A percentile compares a stretch with the other conserved stretches of the same genome.
These are phyloP conservation scores for Neopestalotiopsis clavispora DNA, from an alignment of 2,329 filamentous ascomycete genomes.

Conservation along the genomic window DNA sequence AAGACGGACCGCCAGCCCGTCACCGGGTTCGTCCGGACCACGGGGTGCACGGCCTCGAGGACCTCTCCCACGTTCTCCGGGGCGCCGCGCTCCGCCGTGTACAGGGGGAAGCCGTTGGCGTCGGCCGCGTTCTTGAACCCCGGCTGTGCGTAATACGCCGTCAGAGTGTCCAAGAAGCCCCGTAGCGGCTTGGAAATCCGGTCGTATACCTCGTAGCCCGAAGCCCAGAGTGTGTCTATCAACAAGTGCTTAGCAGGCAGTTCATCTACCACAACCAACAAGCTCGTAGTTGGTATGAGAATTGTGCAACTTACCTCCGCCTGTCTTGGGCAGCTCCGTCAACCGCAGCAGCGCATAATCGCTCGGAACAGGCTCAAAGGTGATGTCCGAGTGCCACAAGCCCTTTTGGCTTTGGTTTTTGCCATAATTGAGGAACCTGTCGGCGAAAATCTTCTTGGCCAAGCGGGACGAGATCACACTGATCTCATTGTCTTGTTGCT, in stretches of 20 bases:
- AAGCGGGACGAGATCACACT: conserved; percentile 66
- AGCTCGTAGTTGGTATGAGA: not conserved
- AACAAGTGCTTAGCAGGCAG: not conserved
- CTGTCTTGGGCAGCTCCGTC: conserved; percentile 49
- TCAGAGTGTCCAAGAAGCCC: conserved; percentile 50
- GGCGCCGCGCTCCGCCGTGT: conserved; percentile 52
- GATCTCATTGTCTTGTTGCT: conserved; percentile 63
- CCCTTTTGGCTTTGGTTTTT: conserved; percentile 51
- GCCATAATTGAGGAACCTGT: conserved; percentile 36
- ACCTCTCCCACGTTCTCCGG: conserved; percentile 59
- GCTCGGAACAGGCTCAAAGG: conserved; percentile 59
- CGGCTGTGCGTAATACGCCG: conserved; percentile 48
- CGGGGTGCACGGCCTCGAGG: conserved; percentile 56
- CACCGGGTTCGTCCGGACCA: conserved; percentile 66
- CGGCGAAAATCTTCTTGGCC: conserved; percentile 55
- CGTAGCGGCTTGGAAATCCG: conserved; percentile 52
- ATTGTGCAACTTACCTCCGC: conserved; percentile 39
- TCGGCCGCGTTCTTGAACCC: conserved; percentile 45
- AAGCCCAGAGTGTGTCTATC: conserved; percentile 49
- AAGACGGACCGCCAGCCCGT: conserved; percentile 63
- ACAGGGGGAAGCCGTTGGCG: conserved; percentile 46
- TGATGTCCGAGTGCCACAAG: conserved; percentile 60
- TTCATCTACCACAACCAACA: not conserved
- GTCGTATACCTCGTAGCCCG: conserved; percentile 54
- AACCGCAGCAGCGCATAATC: conserved; percentile 59